Conservation (phyloP, 2,329 filamentous ascomycete species). For the Teratosphaeria gauchensis region DNA sequence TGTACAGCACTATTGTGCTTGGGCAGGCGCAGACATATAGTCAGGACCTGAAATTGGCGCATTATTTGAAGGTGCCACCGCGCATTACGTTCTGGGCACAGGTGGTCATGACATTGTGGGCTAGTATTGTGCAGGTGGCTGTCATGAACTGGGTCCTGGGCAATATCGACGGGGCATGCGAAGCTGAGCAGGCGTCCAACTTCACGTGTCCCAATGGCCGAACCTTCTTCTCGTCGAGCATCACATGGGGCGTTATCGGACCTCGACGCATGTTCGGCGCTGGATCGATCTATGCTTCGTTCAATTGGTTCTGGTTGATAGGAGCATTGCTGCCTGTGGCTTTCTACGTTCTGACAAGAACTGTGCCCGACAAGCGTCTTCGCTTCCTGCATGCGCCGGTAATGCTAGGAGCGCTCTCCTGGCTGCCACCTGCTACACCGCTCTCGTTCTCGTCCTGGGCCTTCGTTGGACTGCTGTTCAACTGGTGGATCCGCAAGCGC, state of each 20-base stretch:
- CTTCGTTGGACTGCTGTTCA: slow-evolving; percentile 17
- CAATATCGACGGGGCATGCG: slow-evolving; percentile 33
- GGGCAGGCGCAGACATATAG: slow-evolving; percentile 14
- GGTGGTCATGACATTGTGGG: slow-evolving; percentile 34
- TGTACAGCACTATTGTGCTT: slow-evolving; percentile 24
- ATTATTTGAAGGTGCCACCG: slow-evolving; percentile 31
- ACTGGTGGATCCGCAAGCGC: slow-evolving; percentile 33
- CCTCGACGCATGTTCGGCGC: slow-evolving; percentile 39
- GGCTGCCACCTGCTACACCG: slow-evolving; percentile 63
- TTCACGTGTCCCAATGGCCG: slow-evolving; percentile 42
- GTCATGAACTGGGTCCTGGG: slow-evolving; percentile 40
- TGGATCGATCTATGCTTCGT: slow-evolving; percentile 37
- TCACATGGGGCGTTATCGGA: slow-evolving; percentile 38
- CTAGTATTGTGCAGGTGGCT: slow-evolving; percentile 33
- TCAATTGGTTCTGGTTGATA: slow-evolving; percentile 46
- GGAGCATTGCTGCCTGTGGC: slow-evolving; percentile 35
- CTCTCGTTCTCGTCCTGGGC: slow-evolving; percentile 87
- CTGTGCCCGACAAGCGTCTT: slow-evolving; percentile 16
- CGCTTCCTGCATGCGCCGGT: slow-evolving; percentile 44
- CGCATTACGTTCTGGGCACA: slow-evolving; percentile 38
- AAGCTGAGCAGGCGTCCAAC: slow-evolving; percentile 34
- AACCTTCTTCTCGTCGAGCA: slow-evolving; percentile 33
- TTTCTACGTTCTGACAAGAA: slow-evolving; percentile 35
- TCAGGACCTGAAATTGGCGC: slow-evolving; percentile 23
- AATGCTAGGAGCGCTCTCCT: slow-evolving; percentile 53